Evolutionary conservation across 2,329 filamentous ascomycete genomes (phyloP), one percentile per base, ranked within the genome.

Genomic region (Triangularia setosa): DNA sequence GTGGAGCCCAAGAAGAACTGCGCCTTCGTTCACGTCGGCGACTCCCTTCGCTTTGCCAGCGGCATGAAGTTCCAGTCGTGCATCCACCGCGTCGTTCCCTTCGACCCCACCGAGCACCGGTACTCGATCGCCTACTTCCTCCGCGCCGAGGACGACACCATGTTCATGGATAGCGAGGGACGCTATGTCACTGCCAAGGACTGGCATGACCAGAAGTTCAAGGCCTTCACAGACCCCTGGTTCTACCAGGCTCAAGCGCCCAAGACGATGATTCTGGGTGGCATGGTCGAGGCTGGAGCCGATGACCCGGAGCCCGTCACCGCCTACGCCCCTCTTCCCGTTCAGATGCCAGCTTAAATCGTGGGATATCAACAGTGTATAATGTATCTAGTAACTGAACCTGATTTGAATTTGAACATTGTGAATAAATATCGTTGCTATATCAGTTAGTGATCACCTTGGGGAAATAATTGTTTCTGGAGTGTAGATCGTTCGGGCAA

Each of bases 51-150:
- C 53, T 86, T 86, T 69, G 80, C 81, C 2, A 81, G 78, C 64
- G 81, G 79, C 53, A 79, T 81, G 74, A 82, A 78, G 64, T 79
- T 86, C 75, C 79, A 83, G 73, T 83, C 81, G 40, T 84, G 82
- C 77, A 83, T 86, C 72, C 84, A 86, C 77, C 78, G 83, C 64
- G 83, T 86, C 27, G 81, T 86, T 21, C 83, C 83, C 0, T 80
- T 81, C 66, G 73, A 83, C 74, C 77, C 79, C 23, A 69, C 72
- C 48, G 80, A 85, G 80, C 80, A 85, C 75, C 80, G 84, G 63
- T 86, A 85, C 78, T 84, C 81, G 9, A 83, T 86, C 67, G 83
- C 84, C 14, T 86, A 86, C 74, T 86, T 86, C 76, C 76, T 86
- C 60, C 78, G 83, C 35, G 81, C 83, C 60, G 82, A 85, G 77